Percentiles rank a stretch among this genome's conserved stretches.
Evolutionary conservation across 345 rosid genomes (phyloP).

Genomic region (Linum lewisii): DNA sequence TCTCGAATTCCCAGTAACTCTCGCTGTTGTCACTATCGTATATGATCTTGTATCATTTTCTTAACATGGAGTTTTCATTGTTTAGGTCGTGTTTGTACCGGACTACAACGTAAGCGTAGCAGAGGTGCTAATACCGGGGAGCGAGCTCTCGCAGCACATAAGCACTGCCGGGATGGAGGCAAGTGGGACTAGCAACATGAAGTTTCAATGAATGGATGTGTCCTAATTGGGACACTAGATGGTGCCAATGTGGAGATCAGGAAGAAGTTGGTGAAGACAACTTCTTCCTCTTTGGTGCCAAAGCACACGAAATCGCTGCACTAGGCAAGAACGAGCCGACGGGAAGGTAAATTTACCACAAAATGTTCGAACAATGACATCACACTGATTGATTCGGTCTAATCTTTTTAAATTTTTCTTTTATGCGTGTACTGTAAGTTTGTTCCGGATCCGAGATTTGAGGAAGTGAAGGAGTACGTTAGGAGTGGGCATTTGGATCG

Average conservation of each 20-base stretch:
- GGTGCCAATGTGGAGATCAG: slow-evolving; percentile 48
- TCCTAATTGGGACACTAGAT: slow-evolving; percentile 40
- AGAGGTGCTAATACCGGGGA: slow-evolving; percentile 42
- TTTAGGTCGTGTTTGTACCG: slow-evolving; percentile 42
- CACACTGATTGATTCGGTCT: background rate
- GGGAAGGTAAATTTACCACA: slow-evolving; percentile 31
- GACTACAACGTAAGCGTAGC: slow-evolving; percentile 47
- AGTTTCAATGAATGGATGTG: slow-evolving; percentile 47
- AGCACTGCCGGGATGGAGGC: slow-evolving; percentile 57
- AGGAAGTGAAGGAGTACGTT: slow-evolving; percentile 40
- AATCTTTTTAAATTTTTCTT: background rate
- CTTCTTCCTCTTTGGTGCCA: slow-evolving; percentile 43
- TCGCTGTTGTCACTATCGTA: too few species aligned
- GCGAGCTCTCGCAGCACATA: slow-evolving; percentile 46
- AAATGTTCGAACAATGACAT: background rate
- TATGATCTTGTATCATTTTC: background rate
- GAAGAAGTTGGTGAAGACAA: slow-evolving; percentile 45
- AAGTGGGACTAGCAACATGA: slow-evolving; percentile 50
- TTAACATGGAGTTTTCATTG: background rate
- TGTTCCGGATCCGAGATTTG: slow-evolving; percentile 33
- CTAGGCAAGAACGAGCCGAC: slow-evolving; percentile 39
- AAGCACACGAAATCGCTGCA: slow-evolving; percentile 34
- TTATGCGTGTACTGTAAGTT: slow-evolving; percentile 19
- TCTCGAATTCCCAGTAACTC: too few species aligned
- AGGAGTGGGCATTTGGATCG: slow-evolving; percentile 33